Evolutionary conservation across 805 yeast species (phyloP).

Genomic region (Saccharomycopsis selenospora): DNA sequence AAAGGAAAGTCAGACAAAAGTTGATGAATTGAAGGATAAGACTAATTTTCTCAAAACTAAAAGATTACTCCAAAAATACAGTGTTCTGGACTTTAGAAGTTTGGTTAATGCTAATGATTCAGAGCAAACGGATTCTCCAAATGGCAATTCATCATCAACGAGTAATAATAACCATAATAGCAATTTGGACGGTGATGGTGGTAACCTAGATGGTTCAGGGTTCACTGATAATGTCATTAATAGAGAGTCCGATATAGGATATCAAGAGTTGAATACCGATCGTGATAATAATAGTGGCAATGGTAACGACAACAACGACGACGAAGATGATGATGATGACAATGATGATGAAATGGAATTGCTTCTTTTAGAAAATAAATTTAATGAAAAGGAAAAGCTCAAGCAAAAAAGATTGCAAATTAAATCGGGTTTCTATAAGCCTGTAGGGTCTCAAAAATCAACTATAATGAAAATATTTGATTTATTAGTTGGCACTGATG

Average conservation of each 20-base stretch:
- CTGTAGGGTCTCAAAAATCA: slow-evolving; percentile 6
- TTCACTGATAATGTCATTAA: neutral
- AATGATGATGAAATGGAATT: slow-evolving; percentile 11
- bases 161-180: neutral
- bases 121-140: neutral
- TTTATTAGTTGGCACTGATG: slow-evolving; percentile 30
- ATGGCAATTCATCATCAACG: neutral
- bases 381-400: slow-evolving; percentile 11
- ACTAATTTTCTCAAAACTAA: slow-evolving; percentile 19
- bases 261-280: neutral
- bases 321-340: neutral
- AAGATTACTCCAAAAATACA: slow-evolving; percentile 17
- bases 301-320: neutral
- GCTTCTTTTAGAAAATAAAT: slow-evolving; percentile 9
- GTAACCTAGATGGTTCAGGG: neutral
- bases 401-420: slow-evolving; percentile 14
- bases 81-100: slow-evolving; percentile 12
- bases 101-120: neutral
- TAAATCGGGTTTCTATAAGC: slow-evolving; percentile 10
- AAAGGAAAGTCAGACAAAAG: slow-evolving; percentile 7
- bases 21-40: slow-evolving; percentile 13
- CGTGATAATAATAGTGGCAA: neutral
- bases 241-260: neutral
- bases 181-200: neutral
- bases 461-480: slow-evolving; percentile 9